Conservation (phyloP, 129 eudicot species). For the Ambrosia artemisiifolia region DNA sequence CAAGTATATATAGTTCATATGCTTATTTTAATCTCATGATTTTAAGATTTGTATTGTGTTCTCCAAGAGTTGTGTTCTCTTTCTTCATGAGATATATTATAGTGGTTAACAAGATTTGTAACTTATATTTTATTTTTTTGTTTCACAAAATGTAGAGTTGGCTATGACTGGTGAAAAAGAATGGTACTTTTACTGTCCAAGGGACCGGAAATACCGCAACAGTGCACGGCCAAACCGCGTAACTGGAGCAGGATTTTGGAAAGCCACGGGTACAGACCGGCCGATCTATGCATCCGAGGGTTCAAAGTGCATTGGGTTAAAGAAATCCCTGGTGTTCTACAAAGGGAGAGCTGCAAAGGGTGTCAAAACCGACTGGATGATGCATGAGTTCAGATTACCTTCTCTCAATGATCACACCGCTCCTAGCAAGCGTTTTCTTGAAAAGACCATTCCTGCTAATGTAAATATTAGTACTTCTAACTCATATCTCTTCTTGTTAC, state of each 20-base stretch:
- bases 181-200: conserved; percentile 93
- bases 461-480: conserved; percentile 37
- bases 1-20: conserved; percentile 38
- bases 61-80: not conserved
- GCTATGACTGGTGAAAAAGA: conserved; percentile 90
- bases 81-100: conserved; percentile 7
- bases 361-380: conserved; percentile 96
- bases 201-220: conserved; percentile 89
- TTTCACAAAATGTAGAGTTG: conserved; percentile 43
- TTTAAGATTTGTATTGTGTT: not conserved
- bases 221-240: conserved; percentile 91
- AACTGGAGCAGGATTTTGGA: conserved; percentile 95
- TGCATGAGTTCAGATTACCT: conserved; percentile 96
- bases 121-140: not conserved
- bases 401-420: conserved; percentile 49
- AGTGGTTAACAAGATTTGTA: conserved; percentile 10
- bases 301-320: conserved; percentile 88
- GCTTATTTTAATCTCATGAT: not conserved
- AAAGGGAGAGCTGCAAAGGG: conserved; percentile 98
- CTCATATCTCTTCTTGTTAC: not conserved
- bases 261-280: conserved; percentile 94
- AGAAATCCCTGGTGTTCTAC: conserved; percentile 93
- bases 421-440: conserved; percentile 51
- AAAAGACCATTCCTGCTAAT: conserved; percentile 64
- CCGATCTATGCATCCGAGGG: conserved; percentile 85